Evolutionary conservation across 768 basidiomycete genomes (phyloP), one percentile per base, ranked within the genome.

Genomic region (Phanerochaete carnosa): DNA sequence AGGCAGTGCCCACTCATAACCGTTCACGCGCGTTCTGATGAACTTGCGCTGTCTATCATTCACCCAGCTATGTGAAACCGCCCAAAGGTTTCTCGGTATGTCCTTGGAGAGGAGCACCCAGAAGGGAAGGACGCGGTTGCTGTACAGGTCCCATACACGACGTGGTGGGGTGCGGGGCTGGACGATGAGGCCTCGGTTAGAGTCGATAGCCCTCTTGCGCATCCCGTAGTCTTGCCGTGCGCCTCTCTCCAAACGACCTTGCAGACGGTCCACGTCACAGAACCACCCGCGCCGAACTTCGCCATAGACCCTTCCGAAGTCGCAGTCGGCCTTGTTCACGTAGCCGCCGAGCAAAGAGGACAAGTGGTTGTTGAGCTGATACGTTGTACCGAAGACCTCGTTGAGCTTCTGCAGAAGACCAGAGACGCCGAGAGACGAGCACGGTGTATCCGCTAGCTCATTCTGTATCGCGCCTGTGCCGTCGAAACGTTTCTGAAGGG

Each of bases 41-140:
- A 19, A 29, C 23, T 49, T 22, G 13, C 22, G 45, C 28, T 50
- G 16, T 13, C 9, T 30, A 4, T 9, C 29, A 3, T 58, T n/a
- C 26, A 58, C 29, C 57, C 57, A 58, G 43, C 57, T 58, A 26
- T 58, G 57, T 11, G 57, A 58, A 6, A 58, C 57, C 2, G 57
- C 57, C 46, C 57, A 46, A 43, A 39, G 46, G 30, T 56, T 45
- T 16, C 37, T 16, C 9, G 51, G 51, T 19, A 52, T 52, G 16
- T 52, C 30, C 1, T 29, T 22, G 12, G 29, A 8, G 30, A 32
- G 51, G 9, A 52, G 51, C n/a, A 32, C 51, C 29, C 32, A 52
- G 22, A 32, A 52, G 23, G 55, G 55, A 43, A 56, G 55, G 16
- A 56, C 37, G 30, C 55, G 55, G 29, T 56, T 56, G 37, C 55